Evolutionary conservation across 805 yeast genomes (phyloP), one percentile per base, ranked within the genome.

Genomic region (Candida ficus): DNA sequence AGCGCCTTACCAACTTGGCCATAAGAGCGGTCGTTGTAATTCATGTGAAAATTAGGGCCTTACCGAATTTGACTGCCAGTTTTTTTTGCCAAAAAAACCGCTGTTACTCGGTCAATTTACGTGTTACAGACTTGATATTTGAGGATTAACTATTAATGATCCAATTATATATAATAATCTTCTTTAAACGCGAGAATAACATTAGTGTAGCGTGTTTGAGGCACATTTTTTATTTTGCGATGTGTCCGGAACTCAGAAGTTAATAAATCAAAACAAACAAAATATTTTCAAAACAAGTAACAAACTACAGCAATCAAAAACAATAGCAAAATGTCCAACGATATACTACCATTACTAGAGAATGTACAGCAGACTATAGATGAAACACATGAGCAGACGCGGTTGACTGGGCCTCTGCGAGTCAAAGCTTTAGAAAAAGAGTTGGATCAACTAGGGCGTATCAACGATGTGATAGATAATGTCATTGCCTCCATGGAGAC

Each of bases 1-100:
- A 71, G 76, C 83, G 84, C 84, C 81, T 80, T 78, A 78, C 84
- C 85, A 76, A 66, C 74, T 70, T 67, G 73, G 74, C 73, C 75
- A 69, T 68, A 68, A 64, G 67, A 70, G 73, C 71, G 40, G 25
- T 26, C 5, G 29, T 7, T 13, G n/a, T 27, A 27, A 27, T 37
- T 22, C 19, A 25, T n/a, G 13, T 12, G n/a, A n/a, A n/a, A n/a
- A n/a, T n/a, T n/a, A n/a, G n/a, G n/a, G n/a, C n/a, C n/a, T n/a
- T n/a, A n/a, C n/a, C n/a, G n/a, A n/a, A n/a, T n/a, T n/a, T n/a
- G n/a, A n/a, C n/a, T n/a, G n/a, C n/a, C n/a, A n/a, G n/a, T n/a
- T n/a, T n/a, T n/a, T n/a, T n/a, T n/a, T n/a, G n/a, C n/a, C n/a
- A n/a, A n/a, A n/a, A n/a, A n/a, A n/a, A n/a, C n/a, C n/a, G n/a